phyloP scores from a whole-genome alignment of 2,329 filamentous ascomycete species.

The Sporothrix pseudoabietina region DNA sequence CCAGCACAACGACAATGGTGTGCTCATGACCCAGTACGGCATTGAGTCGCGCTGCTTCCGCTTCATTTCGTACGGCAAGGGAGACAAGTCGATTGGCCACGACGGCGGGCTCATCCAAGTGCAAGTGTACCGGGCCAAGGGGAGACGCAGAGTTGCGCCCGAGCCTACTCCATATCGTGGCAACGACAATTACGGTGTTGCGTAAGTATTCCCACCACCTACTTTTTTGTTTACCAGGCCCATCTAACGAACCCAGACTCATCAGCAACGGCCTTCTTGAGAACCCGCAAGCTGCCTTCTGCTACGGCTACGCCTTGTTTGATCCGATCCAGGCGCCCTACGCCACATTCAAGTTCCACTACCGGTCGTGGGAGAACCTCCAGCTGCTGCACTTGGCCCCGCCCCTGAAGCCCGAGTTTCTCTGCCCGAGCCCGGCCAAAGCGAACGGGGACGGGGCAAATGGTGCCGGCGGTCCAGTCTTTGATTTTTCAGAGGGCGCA shows the following conservation, averaged over 20 bases:
- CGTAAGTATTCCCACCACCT: slow-evolving; percentile 45
- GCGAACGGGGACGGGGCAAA: slow-evolving; percentile 60
- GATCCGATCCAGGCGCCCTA: slow-evolving; percentile 56
- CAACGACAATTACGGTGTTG: slow-evolving; percentile 56
- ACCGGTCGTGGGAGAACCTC: slow-evolving; percentile 56
- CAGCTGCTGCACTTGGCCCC: slow-evolving; percentile 53
- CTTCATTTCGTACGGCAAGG: slow-evolving; percentile 47
- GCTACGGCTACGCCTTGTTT: slow-evolving; percentile 55
- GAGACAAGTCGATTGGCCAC: slow-evolving; percentile 49
- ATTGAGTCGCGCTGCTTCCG: slow-evolving; percentile 55
- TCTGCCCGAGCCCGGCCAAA: background rate
- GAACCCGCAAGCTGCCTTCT: slow-evolving; percentile 52
- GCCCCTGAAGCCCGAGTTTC: slow-evolving; percentile 29
- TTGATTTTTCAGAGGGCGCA: background rate
- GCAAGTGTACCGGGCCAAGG: slow-evolving; percentile 55
- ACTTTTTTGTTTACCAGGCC: background rate
- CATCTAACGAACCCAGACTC: slow-evolving; percentile 44
- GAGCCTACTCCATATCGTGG: slow-evolving; percentile 49
- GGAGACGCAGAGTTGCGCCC: slow-evolving; percentile 48
- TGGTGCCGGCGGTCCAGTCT: slow-evolving; percentile 44
- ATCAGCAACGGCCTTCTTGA: slow-evolving; percentile 57
- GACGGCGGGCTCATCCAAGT: slow-evolving; percentile 61
- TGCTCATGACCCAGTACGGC: slow-evolving; percentile 43
- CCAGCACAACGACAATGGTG: slow-evolving; percentile 44
- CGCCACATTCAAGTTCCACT: slow-evolving; percentile 58